Evolutionary conservation across 768 basidiomycete species (phyloP), one percentile per base, ranked within the genome.

Genomic region (Leccinum subgranulosum): DNA sequence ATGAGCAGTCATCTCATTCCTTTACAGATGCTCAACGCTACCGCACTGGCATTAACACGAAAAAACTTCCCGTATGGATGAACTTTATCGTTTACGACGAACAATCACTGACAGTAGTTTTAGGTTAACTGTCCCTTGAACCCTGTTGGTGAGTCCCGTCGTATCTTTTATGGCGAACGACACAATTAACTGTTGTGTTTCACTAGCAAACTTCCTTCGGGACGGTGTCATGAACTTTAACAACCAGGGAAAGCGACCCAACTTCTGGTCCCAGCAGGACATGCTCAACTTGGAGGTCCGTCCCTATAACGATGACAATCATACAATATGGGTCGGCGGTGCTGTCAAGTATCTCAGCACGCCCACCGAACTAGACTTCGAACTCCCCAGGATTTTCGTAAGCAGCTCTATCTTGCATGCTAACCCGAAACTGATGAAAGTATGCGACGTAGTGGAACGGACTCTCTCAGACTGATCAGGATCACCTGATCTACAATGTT

Each of bases 321-420:
- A 77, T 54, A 76, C 75, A 48, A 66, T 70, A 47, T 77, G 77
- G 77, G 66, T 66, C 6, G 76, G 77, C 17, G 77, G 76, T 46
- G 77, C 75, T 5, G 69, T 78, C 47, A 73, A 68, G 34, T 72
- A 70, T 28, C 60, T 77, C 34, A 70, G 73, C 39, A 62, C 64
- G 12, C 71, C 74, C 29, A 73, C 61, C 8, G 75, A 77, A 53
- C 61, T 73, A 45, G 76, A 78, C 56, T 78, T 76, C 56, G 76
- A 74, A 17, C 73, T 72, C 60, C 74, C 77, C 17, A 68, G 73
- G 46, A 63, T 68, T 33, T 77, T 76, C 62, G 66, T 64, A 28
- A 46, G 65, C 43, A 11, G 15, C 8, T 28, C 14, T 27, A 29
- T 5, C 12, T n/a, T 10, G 34, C 25, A 43, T n/a, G 14, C 14